Conservation (phyloP, 148 eudicot species). For the Cornus suecica region DNA sequence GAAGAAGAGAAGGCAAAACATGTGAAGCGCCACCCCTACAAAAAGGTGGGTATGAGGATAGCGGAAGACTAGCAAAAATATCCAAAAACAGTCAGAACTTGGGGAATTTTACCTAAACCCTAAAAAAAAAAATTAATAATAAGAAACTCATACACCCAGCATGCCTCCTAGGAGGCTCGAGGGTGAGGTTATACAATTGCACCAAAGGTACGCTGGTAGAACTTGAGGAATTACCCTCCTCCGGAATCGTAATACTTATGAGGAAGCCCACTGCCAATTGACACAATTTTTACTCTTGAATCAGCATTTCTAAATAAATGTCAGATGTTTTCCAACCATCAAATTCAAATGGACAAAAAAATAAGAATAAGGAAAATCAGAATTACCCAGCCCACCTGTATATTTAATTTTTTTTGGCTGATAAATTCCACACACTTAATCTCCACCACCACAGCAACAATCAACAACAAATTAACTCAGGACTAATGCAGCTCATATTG, state of each 20-base stretch:
- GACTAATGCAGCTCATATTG: not conserved
- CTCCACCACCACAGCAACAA: not conserved
- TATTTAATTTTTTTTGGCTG: too few relatives aligned
- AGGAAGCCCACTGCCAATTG: not conserved
- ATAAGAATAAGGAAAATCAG: not conserved
- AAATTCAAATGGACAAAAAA: not conserved
- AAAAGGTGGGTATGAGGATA: not conserved
- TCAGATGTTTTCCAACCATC: not conserved
- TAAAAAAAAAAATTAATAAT: too few relatives aligned
- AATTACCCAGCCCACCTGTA: too few relatives aligned
- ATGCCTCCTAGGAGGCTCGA: too few relatives aligned
- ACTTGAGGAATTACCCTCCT: not conserved
- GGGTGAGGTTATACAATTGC: too few relatives aligned
- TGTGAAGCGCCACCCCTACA: not conserved
- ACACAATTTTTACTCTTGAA: not conserved
- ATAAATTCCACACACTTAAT: not conserved
- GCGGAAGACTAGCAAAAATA: not conserved
- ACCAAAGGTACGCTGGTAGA: too few relatives aligned
- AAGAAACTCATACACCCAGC: too few relatives aligned
- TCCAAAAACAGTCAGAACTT: not conserved
- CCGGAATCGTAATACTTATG: not conserved
- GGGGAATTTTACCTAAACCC: too few relatives aligned
- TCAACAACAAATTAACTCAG: not conserved
- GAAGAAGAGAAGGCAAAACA: too few relatives aligned
- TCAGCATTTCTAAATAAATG: not conserved